These are phyloP conservation scores for Blastobotrys illinoisensis DNA, from an alignment of 1,139 yeast genomes.

Conservation along the genomic window DNA sequence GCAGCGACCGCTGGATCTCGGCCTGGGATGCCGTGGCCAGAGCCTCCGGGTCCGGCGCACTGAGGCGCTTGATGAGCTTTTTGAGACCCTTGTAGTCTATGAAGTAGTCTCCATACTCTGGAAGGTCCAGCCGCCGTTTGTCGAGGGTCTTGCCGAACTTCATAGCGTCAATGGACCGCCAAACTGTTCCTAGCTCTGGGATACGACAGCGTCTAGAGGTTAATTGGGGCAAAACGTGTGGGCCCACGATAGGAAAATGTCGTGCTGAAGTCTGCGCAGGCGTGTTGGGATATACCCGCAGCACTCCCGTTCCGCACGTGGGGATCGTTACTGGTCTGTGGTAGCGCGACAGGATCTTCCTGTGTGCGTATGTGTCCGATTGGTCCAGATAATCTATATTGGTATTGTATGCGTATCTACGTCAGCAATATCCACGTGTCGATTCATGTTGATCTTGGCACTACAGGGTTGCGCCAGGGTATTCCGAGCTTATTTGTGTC, in stretches of 20 bases:
- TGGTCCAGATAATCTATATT: background rate
- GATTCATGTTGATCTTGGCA: too few species aligned
- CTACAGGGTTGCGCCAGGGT: too few species aligned
- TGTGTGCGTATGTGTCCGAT: too few species aligned
- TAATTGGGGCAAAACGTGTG: background rate
- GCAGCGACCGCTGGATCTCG: slow-evolving; percentile 53
- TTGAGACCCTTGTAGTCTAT: slow-evolving; percentile 91
- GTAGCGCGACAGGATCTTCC: background rate
- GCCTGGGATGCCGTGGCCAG: slow-evolving; percentile 23
- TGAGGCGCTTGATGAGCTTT: slow-evolving; percentile 45
- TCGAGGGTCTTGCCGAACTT: slow-evolving; percentile 95
- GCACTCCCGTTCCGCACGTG: background rate
- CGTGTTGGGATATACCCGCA: background rate
- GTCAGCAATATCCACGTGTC: too few species aligned
- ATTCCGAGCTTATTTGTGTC: too few species aligned
- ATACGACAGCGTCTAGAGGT: background rate
- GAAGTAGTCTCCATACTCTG: slow-evolving; percentile 90
- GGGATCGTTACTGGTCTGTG: background rate
- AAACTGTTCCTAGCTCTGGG: background rate
- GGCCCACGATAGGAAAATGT: too few species aligned
- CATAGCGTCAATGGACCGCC: slow-evolving; percentile 32
- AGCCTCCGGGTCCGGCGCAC: slow-evolving; percentile 27
- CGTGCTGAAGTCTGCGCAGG: background rate
- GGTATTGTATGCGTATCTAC: too few species aligned
- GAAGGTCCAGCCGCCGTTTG: slow-evolving; percentile 87